These are phyloP conservation scores for Alternaria brassicae DNA, from an alignment of 2,329 filamentous ascomycete species.

Conservation along the genomic window DNA sequence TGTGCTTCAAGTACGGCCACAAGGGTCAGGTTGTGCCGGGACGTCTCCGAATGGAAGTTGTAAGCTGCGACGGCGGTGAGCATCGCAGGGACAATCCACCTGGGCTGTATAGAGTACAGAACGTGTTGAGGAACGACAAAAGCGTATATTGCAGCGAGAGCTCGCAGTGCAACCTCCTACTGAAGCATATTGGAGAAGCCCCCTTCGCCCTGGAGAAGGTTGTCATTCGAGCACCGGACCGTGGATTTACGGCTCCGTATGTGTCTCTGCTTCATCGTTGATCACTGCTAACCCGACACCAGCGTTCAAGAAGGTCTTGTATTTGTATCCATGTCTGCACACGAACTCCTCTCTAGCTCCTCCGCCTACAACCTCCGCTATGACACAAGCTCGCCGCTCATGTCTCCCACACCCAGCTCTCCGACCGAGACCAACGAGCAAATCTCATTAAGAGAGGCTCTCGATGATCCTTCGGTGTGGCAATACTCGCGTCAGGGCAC, in stretches of 20 bases:
- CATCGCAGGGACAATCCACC: conserved; percentile 65
- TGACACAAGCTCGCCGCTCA: conserved; percentile 29
- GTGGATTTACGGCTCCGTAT: conserved; percentile 86
- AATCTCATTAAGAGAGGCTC: conserved; percentile 45
- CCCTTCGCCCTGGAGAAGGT: conserved; percentile 86
- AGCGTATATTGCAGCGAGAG: conserved; percentile 90
- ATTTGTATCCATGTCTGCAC: conserved; percentile 84
- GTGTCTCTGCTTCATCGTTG: conserved; percentile 49
- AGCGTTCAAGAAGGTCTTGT: conserved; percentile 92
- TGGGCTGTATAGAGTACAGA: conserved; percentile 63
- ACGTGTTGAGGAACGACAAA: conserved; percentile 80
- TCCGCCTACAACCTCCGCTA: conserved; percentile 77
- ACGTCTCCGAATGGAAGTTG: conserved; percentile 81
- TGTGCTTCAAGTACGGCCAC: conserved; percentile 76
- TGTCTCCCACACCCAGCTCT: conserved; percentile 38
- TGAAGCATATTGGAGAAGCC: conserved; percentile 80
- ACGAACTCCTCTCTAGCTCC: conserved; percentile 76
- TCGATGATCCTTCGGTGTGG: conserved; percentile 46
- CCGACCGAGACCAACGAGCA: conserved; percentile 35
- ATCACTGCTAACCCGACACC: conserved; percentile 43
- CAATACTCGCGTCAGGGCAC: conserved; percentile 35
- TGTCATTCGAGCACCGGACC: conserved; percentile 82
- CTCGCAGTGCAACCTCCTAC: conserved; percentile 84
- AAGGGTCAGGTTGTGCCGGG: conserved; percentile 88
- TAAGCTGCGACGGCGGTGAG: conserved; percentile 84